Evolutionary conservation across 2,329 filamentous ascomycete genomes (phyloP).

Genomic region (Tetracladium maxilliforme): DNA sequence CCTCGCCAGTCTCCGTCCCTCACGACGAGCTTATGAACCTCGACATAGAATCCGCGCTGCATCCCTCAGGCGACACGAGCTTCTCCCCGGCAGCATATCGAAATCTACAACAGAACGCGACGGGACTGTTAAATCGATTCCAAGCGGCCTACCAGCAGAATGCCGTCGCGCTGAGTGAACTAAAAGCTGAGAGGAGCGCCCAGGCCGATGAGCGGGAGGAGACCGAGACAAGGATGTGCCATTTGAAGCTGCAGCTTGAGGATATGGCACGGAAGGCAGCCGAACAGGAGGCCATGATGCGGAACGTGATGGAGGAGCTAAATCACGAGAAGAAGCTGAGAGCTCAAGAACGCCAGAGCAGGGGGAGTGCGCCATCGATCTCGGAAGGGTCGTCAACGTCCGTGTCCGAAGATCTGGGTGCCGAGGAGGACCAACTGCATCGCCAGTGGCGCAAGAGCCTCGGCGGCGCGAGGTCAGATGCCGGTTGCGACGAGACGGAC

Average conservation of each 20-base stretch:
- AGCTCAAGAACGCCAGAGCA: conserved; percentile 7
- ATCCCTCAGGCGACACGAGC: conserved; percentile 24
- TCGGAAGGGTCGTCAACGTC: conserved; percentile 9
- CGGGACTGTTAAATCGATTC: conserved; percentile 36
- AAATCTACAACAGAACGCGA: conserved; percentile 43
- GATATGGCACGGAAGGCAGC: conserved; percentile 37
- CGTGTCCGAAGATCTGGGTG: neutral
- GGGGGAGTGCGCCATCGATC: conserved; percentile 3
- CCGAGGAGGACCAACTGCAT: conserved; percentile 3
- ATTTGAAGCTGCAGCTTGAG: conserved; percentile 44
- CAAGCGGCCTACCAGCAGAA: conserved; percentile 43
- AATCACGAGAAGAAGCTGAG: conserved; percentile 29
- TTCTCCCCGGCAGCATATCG: conserved; percentile 46
- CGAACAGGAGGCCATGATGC: conserved; percentile 36
- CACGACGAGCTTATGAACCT: conserved; percentile 40
- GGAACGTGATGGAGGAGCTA: conserved; percentile 32
- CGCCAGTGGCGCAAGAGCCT: conserved; percentile 6
- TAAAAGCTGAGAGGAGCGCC: conserved; percentile 36
- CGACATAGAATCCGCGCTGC: conserved; percentile 38
- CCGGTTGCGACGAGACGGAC: conserved; percentile 37
- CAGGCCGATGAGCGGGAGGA: conserved; percentile 41
- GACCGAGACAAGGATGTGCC: conserved; percentile 31
- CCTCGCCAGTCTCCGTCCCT: conserved; percentile 6
- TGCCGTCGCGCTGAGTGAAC: conserved; percentile 30
- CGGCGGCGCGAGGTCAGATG: conserved; percentile 1